These are phyloP conservation scores for Buxus sempervirens DNA, from an alignment of 164 flowering plant genomes.

Conservation along the genomic window DNA sequence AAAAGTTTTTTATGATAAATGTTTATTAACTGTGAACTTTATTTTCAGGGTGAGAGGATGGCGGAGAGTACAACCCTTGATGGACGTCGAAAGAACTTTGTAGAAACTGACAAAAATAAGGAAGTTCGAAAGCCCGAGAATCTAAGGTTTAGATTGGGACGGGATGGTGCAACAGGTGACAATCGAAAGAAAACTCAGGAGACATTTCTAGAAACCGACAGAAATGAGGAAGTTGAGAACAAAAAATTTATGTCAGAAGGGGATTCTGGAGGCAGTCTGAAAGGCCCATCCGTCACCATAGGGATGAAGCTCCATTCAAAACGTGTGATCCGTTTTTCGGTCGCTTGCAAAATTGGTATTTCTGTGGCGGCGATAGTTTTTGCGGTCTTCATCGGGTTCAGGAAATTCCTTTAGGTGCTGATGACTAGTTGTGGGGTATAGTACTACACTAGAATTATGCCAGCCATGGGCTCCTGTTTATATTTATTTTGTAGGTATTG, in stretches of 20 bases:
- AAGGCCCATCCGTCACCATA: no score
- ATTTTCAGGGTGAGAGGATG: no score
- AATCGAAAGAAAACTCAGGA: neutral
- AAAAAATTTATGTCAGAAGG: no score
- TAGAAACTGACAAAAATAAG: neutral
- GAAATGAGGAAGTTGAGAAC: no score
- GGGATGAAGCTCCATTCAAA: neutral
- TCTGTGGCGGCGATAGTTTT: conserved; percentile 21
- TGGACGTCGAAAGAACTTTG: conserved; percentile 9
- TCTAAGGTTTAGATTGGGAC: conserved; percentile 5
- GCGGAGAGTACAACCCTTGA: conserved; percentile 1
- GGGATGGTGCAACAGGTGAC: neutral
- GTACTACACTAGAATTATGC: no score
- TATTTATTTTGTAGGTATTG: neutral
- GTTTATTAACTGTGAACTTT: neutral
- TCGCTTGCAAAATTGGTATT: conserved; percentile 15
- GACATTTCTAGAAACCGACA: no score
- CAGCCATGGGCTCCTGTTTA: neutral
- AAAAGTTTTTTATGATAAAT: neutral
- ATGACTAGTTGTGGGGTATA: neutral
- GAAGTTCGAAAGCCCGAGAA: neutral
- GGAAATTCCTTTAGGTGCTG: conserved; percentile 16
- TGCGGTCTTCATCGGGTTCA: conserved; percentile 20
- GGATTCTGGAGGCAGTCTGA: no score
- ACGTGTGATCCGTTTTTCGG: neutral